Evolutionary conservation across 495 filamentous ascomycete species (phyloP), one percentile per base, ranked within the genome.

Genomic region (Glonium stellatum): DNA sequence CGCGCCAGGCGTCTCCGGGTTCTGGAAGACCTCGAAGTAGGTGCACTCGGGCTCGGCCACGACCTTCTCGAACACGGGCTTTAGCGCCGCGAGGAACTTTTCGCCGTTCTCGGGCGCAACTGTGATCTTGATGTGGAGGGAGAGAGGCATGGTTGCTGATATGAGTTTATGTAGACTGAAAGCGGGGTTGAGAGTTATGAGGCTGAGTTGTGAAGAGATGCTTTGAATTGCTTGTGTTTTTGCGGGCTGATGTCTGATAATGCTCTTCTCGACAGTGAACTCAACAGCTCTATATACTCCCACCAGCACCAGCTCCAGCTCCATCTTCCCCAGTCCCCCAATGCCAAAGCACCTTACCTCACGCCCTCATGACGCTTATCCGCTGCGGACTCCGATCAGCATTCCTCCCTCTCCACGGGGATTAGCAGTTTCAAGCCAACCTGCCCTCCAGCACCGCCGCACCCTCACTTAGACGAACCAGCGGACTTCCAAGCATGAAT

Each of bases 11-110:
- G 77, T 66, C 36, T 75, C 71, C 1, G 64, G 57, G 15, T 67
- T 69, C 55, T 72, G 70, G 52, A 77, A 80, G 8, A 79, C 61
- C 61, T 80, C 77, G 58, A 80, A 80, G 64, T 79, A 80, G 10
- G 70, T 71, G 57, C 74, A 78, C 34, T 79, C 74, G 1, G 75
- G 74, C 64, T 80, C 78, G 5, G 68, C 71, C 5, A 71, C 65
- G 4, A 80, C 74, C 12, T 66, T 62, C 23, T 77, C 73, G 55
- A 77, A 79, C 46, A 72, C 67, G 4, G 67, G 62, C 34, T 74
- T 74, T 19, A 77, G 69, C 5, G 64, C 69, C 13, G 72, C 69
- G 23, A 79, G 64, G 72, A 78, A 81, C 18, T 62, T 70, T 23
- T 69, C 60, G 13, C 75, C 58, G 67, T 79, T 72, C 15, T 72